Percentiles rank a stretch among this genome's conserved stretches.
Evolutionary conservation across 2,329 filamentous ascomycete species (phyloP).

Genomic region (Fusarium abutilonis): DNA sequence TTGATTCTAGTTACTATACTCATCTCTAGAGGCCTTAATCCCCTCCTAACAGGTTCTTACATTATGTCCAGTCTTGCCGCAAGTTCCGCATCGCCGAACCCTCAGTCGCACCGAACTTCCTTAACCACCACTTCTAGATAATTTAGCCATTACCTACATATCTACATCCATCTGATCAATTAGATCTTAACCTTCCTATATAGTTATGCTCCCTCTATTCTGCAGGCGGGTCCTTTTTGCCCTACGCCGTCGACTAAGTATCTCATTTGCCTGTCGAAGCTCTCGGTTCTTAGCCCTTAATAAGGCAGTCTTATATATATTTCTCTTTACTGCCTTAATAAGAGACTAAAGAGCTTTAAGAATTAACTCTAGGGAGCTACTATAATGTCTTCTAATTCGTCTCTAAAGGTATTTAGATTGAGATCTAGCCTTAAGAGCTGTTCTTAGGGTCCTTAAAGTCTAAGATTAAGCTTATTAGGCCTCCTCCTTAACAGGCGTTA

Average conservation of each 20-base stretch:
- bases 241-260: not conserved
- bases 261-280: not conserved
- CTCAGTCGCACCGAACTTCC: not conserved
- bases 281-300: not conserved
- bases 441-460: slow-evolving; percentile 4
- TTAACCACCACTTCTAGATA: not conserved
- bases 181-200: slow-evolving; percentile 18
- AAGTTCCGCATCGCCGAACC: not conserved
- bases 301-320: not conserved
- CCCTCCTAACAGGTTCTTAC: slow-evolving; percentile 8
- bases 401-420: slow-evolving; percentile 13
- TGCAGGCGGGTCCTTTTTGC: slow-evolving; percentile 8
- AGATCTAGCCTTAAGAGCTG: not conserved
- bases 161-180: slow-evolving; percentile 20
- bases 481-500: too few relatives aligned
- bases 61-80: slow-evolving; percentile 5
- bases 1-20: slow-evolving; percentile 6
- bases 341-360: not conserved
- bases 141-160: slow-evolving; percentile 6
- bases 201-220: slow-evolving; percentile 12
- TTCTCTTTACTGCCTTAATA: not conserved
- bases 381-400: not conserved
- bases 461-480: not conserved
- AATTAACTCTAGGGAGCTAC: not conserved
- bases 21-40: not conserved